Evolutionary conservation across 805 yeast genomes (phyloP).

Genomic region (Metschnikowia kofuensis): DNA sequence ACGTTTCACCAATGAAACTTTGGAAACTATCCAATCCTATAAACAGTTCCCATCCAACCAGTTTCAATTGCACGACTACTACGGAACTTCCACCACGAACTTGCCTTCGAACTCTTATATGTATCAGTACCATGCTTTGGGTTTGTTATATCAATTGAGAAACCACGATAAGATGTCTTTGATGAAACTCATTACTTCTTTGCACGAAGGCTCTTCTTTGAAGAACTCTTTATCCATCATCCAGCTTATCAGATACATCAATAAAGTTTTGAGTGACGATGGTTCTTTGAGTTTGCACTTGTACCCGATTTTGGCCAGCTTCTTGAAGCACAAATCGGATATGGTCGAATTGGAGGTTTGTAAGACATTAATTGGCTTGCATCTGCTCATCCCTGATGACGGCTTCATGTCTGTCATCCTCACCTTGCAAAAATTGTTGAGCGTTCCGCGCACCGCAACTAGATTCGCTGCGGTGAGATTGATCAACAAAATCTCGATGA

Average conservation of each 20-base stretch:
- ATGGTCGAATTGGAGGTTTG: constrained; percentile 92
- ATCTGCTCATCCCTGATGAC: constrained; percentile 55
- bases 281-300: constrained; percentile 56
- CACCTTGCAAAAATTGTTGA: constrained; percentile 70
- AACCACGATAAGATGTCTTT: constrained; percentile 93
- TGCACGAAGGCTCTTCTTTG: constrained; percentile 56
- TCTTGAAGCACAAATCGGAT: constrained; percentile 79
- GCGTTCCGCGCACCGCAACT: constrained; percentile 87
- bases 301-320: constrained; percentile 61
- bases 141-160: constrained; percentile 81
- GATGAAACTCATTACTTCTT: constrained; percentile 82
- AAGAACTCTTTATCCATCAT: constrained; percentile 81
- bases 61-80: constrained; percentile 53
- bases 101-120: constrained; percentile 71
- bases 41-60: constrained; percentile 51
- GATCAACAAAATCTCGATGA: constrained; percentile 79
- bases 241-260: constrained; percentile 79
- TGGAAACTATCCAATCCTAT: constrained; percentile 75
- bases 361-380: constrained; percentile 58
- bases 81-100: constrained; percentile 48
- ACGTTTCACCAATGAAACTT: constrained; percentile 91
- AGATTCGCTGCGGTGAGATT: constrained; percentile 93
- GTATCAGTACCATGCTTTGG: constrained; percentile 95
- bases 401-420: constrained; percentile 69
- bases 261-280: constrained; percentile 71